Evolutionary conservation across 2,329 filamentous ascomycete species (phyloP).

Genomic region (Penicillium sp.): DNA sequence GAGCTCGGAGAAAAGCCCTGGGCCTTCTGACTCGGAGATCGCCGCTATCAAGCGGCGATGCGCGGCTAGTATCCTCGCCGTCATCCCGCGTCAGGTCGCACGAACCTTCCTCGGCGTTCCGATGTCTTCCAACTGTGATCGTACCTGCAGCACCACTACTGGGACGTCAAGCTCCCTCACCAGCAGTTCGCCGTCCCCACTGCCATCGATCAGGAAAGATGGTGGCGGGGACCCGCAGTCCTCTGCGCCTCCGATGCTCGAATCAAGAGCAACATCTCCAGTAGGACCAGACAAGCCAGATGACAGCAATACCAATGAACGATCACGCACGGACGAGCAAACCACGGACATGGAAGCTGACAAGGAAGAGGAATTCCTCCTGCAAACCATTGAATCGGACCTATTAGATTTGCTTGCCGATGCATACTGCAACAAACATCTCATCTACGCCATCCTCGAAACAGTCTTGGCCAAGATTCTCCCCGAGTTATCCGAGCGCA

Average conservation of each 20-base stretch:
- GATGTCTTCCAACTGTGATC: constrained; percentile 11
- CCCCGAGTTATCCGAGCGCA: constrained; percentile 72
- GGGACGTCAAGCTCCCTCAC: constrained; percentile 13
- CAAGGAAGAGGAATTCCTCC: constrained; percentile 47
- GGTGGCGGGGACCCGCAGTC: constrained; percentile 8
- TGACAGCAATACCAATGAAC: constrained; percentile 3
- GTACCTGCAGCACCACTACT: constrained; percentile 22
- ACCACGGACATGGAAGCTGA: constrained; percentile 22
- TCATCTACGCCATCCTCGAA: constrained; percentile 78
- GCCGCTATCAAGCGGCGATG: constrained; percentile 42
- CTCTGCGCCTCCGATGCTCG: constrained; percentile 2
- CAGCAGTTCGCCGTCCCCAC: constrained; percentile 12
- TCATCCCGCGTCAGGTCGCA: constrained; percentile 43
- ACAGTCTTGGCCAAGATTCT: constrained; percentile 72
- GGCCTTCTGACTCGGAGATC: constrained; percentile 29
- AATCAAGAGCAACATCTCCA: constrained; percentile 7
- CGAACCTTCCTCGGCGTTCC: constrained; percentile 41
- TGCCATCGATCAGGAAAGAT: constrained; percentile 6
- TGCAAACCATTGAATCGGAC: constrained; percentile 55
- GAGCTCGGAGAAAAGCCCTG: constrained; percentile 10
- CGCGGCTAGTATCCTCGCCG: constrained; percentile 38
- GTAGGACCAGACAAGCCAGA: background rate
- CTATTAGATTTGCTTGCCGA: constrained; percentile 72
- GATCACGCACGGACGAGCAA: constrained; percentile 6
- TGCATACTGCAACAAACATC: constrained; percentile 84